Evolutionary conservation across 129 eudicot species (phyloP).

Genomic region (Helianthus annuus): DNA sequence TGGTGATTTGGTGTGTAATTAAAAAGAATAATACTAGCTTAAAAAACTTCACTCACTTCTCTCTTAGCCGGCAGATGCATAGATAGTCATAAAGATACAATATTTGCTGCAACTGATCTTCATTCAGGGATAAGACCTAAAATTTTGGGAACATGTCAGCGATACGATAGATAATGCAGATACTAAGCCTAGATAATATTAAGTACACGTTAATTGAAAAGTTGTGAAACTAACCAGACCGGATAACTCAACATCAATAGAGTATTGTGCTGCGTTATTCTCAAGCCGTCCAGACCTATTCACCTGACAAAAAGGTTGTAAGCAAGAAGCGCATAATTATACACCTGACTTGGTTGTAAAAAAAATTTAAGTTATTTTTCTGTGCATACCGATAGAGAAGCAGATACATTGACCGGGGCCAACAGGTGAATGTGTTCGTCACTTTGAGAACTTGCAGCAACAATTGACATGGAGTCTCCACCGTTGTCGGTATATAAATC

Average conservation of each 20-base stretch:
- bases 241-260: slow-evolving; percentile 55
- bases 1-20: slow-evolving; percentile 5
- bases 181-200: background rate
- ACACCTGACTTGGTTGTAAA: slow-evolving; percentile 12
- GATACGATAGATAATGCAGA: slow-evolving; percentile 1
- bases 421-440: slow-evolving; percentile 45
- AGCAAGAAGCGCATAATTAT: background rate
- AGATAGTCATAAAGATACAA: slow-evolving; percentile 69
- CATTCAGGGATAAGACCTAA: slow-evolving; percentile 70
- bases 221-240: slow-evolving; percentile 54
- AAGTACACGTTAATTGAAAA: background rate
- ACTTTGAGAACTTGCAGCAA: slow-evolving; percentile 33
- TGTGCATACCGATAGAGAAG: slow-evolving; percentile 79
- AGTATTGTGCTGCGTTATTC: slow-evolving; percentile 83
- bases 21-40: background rate
- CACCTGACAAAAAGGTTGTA: slow-evolving; percentile 47
- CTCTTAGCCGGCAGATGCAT: slow-evolving; percentile 54
- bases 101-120: slow-evolving; percentile 73
- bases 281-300: slow-evolving; percentile 78
- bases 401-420: slow-evolving; percentile 70
- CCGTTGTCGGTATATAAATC: slow-evolving; percentile 33
- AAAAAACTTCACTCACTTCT: slow-evolving; percentile 41
- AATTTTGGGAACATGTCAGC: slow-evolving; percentile 17
- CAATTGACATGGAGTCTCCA: slow-evolving; percentile 35
- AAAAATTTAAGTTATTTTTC: background rate